phyloP scores from a whole-genome alignment of 805 yeast species.

The Teunomyces funiuensis region DNA sequence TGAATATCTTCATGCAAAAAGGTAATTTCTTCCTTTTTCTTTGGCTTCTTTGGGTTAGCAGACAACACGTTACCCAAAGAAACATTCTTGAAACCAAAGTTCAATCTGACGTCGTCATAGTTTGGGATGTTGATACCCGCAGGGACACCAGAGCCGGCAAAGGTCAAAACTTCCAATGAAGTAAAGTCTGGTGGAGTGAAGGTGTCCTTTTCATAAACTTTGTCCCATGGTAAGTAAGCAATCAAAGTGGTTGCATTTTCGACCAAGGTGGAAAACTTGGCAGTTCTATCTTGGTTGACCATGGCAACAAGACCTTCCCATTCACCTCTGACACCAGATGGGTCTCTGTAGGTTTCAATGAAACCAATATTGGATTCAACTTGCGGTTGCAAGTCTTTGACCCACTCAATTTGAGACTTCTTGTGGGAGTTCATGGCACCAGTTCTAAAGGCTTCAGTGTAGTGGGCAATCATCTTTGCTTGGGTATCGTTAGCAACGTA shows the following conservation, averaged over 20 bases:
- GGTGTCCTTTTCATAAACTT: slow-evolving; percentile 73
- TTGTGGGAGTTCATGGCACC: slow-evolving; percentile 87
- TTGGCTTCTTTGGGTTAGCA: slow-evolving; percentile 63
- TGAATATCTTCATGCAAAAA: slow-evolving; percentile 57
- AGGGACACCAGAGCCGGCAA: slow-evolving; percentile 88
- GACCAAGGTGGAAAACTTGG: slow-evolving; percentile 72
- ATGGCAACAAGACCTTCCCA: slow-evolving; percentile 92
- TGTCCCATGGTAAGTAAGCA: slow-evolving; percentile 72
- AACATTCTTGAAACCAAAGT: slow-evolving; percentile 84
- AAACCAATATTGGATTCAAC: slow-evolving; percentile 79
- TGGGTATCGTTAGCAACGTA: slow-evolving; percentile 76
- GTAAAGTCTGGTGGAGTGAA: slow-evolving; percentile 93
- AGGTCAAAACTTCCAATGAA: slow-evolving; percentile 83
- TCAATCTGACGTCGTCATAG: slow-evolving; percentile 84
- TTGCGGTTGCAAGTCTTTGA: slow-evolving; percentile 77
- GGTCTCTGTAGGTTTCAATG: slow-evolving; percentile 91
- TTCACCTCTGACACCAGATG: slow-evolving; percentile 88
- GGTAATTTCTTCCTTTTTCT: slow-evolving; percentile 65
- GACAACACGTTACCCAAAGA: slow-evolving; percentile 83
- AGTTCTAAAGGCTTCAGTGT: slow-evolving; percentile 68
- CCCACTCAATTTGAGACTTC: slow-evolving; percentile 84
- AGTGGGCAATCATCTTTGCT: slow-evolving; percentile 59
- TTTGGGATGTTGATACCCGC: slow-evolving; percentile 94
- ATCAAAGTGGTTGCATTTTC: slow-evolving; percentile 65
- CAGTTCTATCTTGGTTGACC: slow-evolving; percentile 85